Percentiles rank a stretch among this genome's conserved stretches.
phyloP scores from a whole-genome alignment of 352 stramenopile genomes.

The Peronospora belbahrii region DNA sequence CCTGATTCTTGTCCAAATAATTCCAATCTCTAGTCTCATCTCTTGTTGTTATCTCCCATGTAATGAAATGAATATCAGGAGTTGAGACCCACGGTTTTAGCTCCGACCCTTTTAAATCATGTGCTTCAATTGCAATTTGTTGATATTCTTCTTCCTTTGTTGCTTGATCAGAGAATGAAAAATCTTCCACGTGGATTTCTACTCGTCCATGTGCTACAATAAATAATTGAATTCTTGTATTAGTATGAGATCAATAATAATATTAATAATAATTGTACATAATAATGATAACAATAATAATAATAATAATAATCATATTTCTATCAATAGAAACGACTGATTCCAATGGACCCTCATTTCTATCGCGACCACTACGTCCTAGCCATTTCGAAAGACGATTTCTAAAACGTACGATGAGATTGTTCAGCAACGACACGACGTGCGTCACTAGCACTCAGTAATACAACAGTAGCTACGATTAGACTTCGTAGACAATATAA shows the following conservation, averaged over 20 bases:
- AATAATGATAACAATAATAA: too few species aligned
- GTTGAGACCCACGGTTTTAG: constrained; percentile 21
- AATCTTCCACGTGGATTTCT: constrained; percentile 63
- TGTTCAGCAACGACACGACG: constrained; percentile 28
- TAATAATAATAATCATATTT: too few species aligned
- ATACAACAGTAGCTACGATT: constrained; percentile 19
- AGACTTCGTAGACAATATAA: constrained; percentile 18
- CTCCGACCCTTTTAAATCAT: constrained; percentile 51
- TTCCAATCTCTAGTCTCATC: too few species aligned
- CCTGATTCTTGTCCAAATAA: constrained; percentile 1
- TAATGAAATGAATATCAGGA: constrained; percentile 22
- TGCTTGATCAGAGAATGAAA: constrained; percentile 49
- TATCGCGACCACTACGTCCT: too few species aligned
- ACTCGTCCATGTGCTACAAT: constrained; percentile 25
- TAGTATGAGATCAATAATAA: too few species aligned
- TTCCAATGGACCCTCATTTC: too few species aligned
- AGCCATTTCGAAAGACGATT: too few species aligned
- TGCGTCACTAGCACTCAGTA: constrained; percentile 30
- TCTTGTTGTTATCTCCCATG: constrained; percentile 20
- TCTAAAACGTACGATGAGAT: constrained; percentile 25
- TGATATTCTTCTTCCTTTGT: constrained; percentile 11
- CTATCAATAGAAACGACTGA: too few species aligned
- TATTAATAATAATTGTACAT: too few species aligned
- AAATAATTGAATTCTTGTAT: too few species aligned
- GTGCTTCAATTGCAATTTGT: constrained; percentile 42